A percentile compares a stretch with the other conserved stretches of the same genome.
phyloP scores from a whole-genome alignment of 163 green algal genomes.

The Chloroidium sp. region DNA sequence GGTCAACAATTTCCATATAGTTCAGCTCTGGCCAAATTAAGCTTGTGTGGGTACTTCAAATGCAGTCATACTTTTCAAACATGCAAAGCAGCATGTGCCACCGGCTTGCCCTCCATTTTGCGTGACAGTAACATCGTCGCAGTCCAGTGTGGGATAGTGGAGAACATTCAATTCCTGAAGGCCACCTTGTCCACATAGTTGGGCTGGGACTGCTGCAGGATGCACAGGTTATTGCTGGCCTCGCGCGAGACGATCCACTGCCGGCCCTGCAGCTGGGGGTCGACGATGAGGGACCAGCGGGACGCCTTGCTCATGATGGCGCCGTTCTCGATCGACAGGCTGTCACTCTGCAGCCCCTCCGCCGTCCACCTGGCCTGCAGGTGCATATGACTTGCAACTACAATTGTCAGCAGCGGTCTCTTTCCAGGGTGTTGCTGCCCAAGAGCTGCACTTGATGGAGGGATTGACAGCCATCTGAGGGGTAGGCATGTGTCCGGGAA shows the following conservation, averaged over 20 bases:
- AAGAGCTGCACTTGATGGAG: not conserved
- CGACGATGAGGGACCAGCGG: slow-evolving; percentile 84
- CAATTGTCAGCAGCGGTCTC: not conserved
- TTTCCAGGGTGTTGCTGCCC: not conserved
- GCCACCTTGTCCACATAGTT: slow-evolving; percentile 80
- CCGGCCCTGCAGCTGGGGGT: slow-evolving; percentile 78
- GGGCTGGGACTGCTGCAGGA: slow-evolving; percentile 76
- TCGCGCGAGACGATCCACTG: slow-evolving; percentile 78
- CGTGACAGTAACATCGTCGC: too few relatives aligned
- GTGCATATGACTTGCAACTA: not conserved
- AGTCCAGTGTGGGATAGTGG: too few relatives aligned
- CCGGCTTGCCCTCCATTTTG: too few relatives aligned
- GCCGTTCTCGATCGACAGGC: slow-evolving; percentile 81
- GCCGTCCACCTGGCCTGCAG: slow-evolving; percentile 73
- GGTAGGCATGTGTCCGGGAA: too few relatives aligned
- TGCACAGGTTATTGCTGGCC: slow-evolving; percentile 56
- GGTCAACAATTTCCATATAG: too few relatives aligned
- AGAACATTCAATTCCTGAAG: too few relatives aligned
- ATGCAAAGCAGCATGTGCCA: too few relatives aligned
- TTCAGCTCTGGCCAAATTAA: too few relatives aligned
- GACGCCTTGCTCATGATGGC: slow-evolving; percentile 72
- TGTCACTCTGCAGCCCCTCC: slow-evolving; percentile 78
- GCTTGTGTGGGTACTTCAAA: too few relatives aligned
- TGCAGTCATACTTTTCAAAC: too few relatives aligned
- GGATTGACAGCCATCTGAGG: too few relatives aligned